Conservation (phyloP, 306 rosid species). For the Corylus heterophylla region DNA sequence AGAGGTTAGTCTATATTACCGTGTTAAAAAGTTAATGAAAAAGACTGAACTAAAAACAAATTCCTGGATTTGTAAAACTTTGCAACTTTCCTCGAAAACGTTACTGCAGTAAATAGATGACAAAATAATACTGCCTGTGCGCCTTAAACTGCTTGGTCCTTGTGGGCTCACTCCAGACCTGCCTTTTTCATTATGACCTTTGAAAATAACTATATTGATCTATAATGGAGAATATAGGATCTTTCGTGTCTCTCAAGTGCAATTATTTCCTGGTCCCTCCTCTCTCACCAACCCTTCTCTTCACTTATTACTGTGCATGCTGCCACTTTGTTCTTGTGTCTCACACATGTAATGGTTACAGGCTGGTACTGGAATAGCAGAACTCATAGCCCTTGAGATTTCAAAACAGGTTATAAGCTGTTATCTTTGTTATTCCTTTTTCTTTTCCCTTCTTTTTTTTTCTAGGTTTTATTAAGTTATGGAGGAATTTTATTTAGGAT, state of each 20-base stretch:
- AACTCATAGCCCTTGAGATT: slow-evolving; percentile 88
- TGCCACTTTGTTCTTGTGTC: slow-evolving; percentile 20
- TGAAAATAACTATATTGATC: too few species aligned
- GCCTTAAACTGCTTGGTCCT: background rate
- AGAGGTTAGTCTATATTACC: slow-evolving; percentile 52
- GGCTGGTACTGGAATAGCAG: slow-evolving; percentile 99
- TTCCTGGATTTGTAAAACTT: background rate
- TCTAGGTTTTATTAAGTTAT: background rate
- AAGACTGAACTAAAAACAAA: background rate
- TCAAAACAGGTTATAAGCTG: slow-evolving; percentile 71
- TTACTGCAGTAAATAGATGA: background rate
- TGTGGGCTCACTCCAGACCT: background rate
- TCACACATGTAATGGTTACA: slow-evolving; percentile 48
- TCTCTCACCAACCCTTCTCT: background rate
- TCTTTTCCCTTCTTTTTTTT: background rate
- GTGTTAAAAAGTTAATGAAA: background rate
- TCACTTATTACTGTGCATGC: background rate
- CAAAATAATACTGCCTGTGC: background rate
- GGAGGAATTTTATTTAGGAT: background rate
- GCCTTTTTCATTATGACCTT: background rate
- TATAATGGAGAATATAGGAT: background rate
- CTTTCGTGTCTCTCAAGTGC: background rate
- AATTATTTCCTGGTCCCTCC: slow-evolving; percentile 12
- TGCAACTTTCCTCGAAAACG: too few species aligned
- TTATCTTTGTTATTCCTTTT: background rate